phyloP scores from a whole-genome alignment of 345 rosid species.

The Odontarrhena argentea region DNA sequence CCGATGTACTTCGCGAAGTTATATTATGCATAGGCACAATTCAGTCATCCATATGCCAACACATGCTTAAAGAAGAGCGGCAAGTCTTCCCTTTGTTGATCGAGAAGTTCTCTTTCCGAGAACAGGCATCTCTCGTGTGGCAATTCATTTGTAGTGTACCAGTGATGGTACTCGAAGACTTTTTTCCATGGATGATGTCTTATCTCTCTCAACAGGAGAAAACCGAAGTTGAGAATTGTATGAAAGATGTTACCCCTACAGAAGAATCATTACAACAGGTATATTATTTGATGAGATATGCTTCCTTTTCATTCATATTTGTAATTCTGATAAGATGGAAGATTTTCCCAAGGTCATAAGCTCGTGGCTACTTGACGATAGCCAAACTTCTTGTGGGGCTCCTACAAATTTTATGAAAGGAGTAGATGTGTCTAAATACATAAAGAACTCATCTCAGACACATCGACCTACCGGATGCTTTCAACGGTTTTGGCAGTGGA shows the following conservation, averaged over 20 bases:
- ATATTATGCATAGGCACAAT: slow-evolving; percentile 85
- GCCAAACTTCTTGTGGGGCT: slow-evolving; percentile 37
- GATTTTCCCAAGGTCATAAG: slow-evolving; percentile 56
- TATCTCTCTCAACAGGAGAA: slow-evolving; percentile 70
- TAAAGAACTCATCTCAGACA: slow-evolving; percentile 35
- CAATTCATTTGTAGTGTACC: slow-evolving; percentile 90
- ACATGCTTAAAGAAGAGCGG: slow-evolving; percentile 93
- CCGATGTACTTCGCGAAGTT: slow-evolving; percentile 60
- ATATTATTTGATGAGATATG: slow-evolving; percentile 31
- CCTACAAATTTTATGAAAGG: slow-evolving; percentile 31
- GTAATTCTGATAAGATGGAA: slow-evolving; percentile 29
- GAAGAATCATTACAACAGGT: slow-evolving; percentile 74
- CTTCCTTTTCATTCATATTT: slow-evolving; percentile 8
- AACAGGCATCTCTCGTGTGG: slow-evolving; percentile 85
- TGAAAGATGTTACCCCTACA: slow-evolving; percentile 66
- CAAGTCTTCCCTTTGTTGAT: slow-evolving; percentile 85
- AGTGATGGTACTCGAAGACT: slow-evolving; percentile 69
- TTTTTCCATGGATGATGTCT: slow-evolving; percentile 85
- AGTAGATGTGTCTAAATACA: slow-evolving; percentile 32
- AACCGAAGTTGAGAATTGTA: slow-evolving; percentile 58
- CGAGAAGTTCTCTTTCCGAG: slow-evolving; percentile 69
- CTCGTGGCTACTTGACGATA: slow-evolving; percentile 53
- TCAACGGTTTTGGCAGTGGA: slow-evolving; percentile 42
- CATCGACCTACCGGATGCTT: slow-evolving; percentile 34
- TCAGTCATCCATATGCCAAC: slow-evolving; percentile 79